Conservation (phyloP, 371 early-diverging fungal genomes). For the Mortierella sp. region DNA sequence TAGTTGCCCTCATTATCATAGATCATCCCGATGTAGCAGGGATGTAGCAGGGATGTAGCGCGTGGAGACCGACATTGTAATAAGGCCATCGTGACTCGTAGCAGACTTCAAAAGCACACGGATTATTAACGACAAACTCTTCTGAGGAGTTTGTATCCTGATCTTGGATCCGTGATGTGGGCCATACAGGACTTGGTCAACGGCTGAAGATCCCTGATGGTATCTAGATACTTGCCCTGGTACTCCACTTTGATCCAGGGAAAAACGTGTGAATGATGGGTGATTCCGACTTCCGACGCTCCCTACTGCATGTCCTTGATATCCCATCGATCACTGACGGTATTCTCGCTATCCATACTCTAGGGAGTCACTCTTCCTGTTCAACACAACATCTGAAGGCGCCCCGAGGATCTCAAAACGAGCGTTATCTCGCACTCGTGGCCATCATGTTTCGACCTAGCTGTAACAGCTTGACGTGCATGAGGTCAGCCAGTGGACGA, state of each 20-base stretch:
- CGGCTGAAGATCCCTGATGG: slow-evolving; percentile 56
- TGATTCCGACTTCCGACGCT: slow-evolving; percentile 22
- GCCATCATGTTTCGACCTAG: slow-evolving; percentile 27
- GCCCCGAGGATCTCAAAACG: slow-evolving; percentile 34
- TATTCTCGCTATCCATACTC: slow-evolving; percentile 29
- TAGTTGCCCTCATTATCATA: no score
- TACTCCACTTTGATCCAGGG: slow-evolving; percentile 64
- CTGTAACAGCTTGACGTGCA: slow-evolving; percentile 8
- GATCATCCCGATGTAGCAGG: no score
- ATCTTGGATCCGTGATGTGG: slow-evolving; percentile 71
- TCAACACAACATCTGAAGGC: slow-evolving; percentile 22
- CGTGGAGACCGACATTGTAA: slow-evolving; percentile 60
- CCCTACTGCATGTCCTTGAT: slow-evolving; percentile 8
- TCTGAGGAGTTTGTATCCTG: slow-evolving; percentile 68
- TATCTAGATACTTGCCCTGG: slow-evolving; percentile 52
- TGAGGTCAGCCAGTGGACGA: slow-evolving; percentile 22
- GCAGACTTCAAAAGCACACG: slow-evolving; percentile 68
- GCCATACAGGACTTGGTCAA: slow-evolving; percentile 59
- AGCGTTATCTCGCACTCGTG: slow-evolving; percentile 10
- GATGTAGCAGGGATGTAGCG: slow-evolving; percentile 63
- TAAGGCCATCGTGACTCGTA: slow-evolving; percentile 78
- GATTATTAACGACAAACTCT: slow-evolving; percentile 29
- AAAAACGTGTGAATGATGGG: slow-evolving; percentile 55
- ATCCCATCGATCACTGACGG: slow-evolving; percentile 39
- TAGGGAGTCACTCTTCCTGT: not conserved